phyloP scores from a whole-genome alignment of 345 rosid species.

The Corchorus capsularis region DNA sequence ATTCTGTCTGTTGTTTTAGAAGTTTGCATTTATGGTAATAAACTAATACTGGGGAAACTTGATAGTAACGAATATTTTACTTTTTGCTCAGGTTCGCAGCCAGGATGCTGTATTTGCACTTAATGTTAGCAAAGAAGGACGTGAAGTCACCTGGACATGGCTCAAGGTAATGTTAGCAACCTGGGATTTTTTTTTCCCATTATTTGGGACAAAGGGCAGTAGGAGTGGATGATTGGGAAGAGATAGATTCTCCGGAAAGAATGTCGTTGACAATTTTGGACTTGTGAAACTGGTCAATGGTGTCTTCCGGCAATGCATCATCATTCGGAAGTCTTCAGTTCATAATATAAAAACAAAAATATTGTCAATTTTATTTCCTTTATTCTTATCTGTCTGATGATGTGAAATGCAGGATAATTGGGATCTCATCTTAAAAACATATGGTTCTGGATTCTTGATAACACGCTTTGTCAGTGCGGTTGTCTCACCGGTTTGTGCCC shows the following conservation, averaged over 20 bases:
- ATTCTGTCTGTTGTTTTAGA: conserved; percentile 11
- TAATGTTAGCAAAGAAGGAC: conserved; percentile 73
- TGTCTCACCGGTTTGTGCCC: conserved; percentile 73
- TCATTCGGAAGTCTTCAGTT: neutral
- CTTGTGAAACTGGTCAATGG: neutral
- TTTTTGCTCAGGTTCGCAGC: conserved; percentile 64
- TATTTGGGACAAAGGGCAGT: neutral
- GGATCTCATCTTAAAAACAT: conserved; percentile 64
- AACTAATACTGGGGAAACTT: neutral
- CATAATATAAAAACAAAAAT: neutral
- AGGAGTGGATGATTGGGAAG: neutral
- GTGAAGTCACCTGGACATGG: conserved; percentile 97
- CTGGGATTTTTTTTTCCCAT: neutral
- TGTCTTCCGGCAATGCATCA: neutral
- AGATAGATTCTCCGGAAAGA: neutral
- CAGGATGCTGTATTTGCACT: conserved; percentile 87
- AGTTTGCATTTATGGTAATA: neutral
- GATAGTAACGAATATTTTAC: neutral
- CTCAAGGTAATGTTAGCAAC: conserved; percentile 51
- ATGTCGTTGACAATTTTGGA: neutral
- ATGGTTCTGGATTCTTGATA: conserved; percentile 74
- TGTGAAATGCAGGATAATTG: conserved; percentile 61
- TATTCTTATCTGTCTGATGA: neutral
- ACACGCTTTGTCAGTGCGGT: conserved; percentile 67
- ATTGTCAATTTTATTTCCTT: neutral